Base-by-base conservation (phyloP, 768 basidiomycete species). In the Pisolithus albus region DNA sequence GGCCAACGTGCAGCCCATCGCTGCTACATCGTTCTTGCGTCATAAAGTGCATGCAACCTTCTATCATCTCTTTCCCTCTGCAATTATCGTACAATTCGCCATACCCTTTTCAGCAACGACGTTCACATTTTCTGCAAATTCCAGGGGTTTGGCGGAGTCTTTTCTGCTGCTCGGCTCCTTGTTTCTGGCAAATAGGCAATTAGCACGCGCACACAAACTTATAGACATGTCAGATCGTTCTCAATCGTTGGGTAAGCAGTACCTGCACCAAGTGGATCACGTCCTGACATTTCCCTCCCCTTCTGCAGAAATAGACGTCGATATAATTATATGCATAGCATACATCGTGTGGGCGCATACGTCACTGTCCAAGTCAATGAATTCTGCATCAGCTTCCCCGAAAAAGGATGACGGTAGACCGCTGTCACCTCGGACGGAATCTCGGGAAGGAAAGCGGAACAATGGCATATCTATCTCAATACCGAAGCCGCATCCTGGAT, bases 301-400 rank as follows among this genome's bases (percentile, higher is more conserved):
- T 46, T 55, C 47, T 28, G 38, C 60, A 86, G 86, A 88, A 68
- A 72, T 88, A 55, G 72, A 75, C 52, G 57, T 75, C 43, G 75
- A 88, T 49, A 70, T 78, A 59, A 57, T 75, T 46, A 67, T 73
- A 45, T 80, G 84, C 44, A 70, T 79, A 53, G 59, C 82, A 49
- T 87, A 90, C 68, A 71, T 80, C 54, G 61, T 78, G 54, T 84
- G 80, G 76, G 76, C 77, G 5, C 83, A 86, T 63, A 77, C 73
- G 53, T 71, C 76, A 53, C 61, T 79, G 60, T 64, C 65, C 55
- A 63, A 63, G 55, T 58, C 55, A n/a, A 19, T 5, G 50, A 44
- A 40, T 24, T 21, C 55, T 16, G 47, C 52, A 0, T 47, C 59
- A 11, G 46, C 54, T 28, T 51, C 61, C 21, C 55, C 60, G 38